Evolutionary conservation across 2,329 filamentous ascomycete species (phyloP), one percentile per base, ranked within the genome.

Genomic region (Ascochyta pisi): DNA sequence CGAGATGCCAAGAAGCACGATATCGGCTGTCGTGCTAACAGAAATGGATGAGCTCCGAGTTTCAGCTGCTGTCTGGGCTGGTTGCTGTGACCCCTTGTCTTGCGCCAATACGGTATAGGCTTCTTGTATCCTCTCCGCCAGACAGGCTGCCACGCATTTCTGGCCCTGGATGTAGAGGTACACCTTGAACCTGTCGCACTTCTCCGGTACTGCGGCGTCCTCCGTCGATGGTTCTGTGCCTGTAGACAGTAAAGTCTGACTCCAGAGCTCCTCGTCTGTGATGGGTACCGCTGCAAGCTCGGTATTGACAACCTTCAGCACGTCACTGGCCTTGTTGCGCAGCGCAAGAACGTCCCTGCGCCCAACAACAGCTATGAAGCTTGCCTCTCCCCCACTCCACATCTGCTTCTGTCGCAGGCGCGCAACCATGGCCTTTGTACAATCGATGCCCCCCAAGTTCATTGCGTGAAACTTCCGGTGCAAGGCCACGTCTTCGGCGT

Each of bases 391-490:
- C 8, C 78, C 55, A 73, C 77, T 69, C 74, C 83, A 83, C 27
- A 83, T 78, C 76, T 82, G 81, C 31, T 79, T 80, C 59, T 77
- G 80, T 48, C 78, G 79, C 58, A 83, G 78, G 39, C 78, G 81
- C 58, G 79, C 78, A 61, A 84, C 77, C 63, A 87, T 84, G 16
- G 81, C 78, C 69, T 84, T 86, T 16, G 83, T 82, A 33, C 88
- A 77, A 61, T 88, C 84, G 19, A 88, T 81, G 1, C 87, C 87
- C 23, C 83, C 82, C 3, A 81, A 76, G 62, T 86, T 84, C 75
- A 84, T 83, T 33, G 83, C 82, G 68, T 89, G 87, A 62, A 85
- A 89, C 60, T 85, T 86, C 61, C 83, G 83, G 67, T 89, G 87
- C 50, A 89, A 67, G 6, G 81, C 81, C n/a, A 79, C 77, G 63